Conservation (phyloP, 2,329 filamentous ascomycete genomes). For the Claviceps maximensis region DNA sequence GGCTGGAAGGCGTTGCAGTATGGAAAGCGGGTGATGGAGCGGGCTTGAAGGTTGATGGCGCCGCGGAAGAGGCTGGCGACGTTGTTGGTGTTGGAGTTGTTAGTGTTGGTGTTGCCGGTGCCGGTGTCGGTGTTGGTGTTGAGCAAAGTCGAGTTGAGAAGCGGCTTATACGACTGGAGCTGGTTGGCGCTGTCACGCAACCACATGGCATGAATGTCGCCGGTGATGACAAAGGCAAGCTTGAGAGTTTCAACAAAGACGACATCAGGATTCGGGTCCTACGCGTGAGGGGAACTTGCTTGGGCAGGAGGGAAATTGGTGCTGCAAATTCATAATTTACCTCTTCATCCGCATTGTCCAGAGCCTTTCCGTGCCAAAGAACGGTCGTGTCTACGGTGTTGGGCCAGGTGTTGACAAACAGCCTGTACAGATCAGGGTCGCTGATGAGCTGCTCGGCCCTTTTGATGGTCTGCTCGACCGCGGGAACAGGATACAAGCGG, state of each 20-base stretch:
- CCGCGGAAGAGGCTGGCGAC: slow-evolving; percentile 59
- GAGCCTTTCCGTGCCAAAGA: slow-evolving; percentile 50
- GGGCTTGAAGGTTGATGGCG: slow-evolving; percentile 62
- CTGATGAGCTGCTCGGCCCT: slow-evolving; percentile 55
- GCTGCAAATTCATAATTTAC: slow-evolving; percentile 11
- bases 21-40: slow-evolving; percentile 56
- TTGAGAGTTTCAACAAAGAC: slow-evolving; percentile 12
- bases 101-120: background rate
- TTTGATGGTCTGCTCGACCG: slow-evolving; percentile 61
- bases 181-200: slow-evolving; percentile 77
- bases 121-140: slow-evolving; percentile 23
- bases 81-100: slow-evolving; percentile 7
- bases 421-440: slow-evolving; percentile 60
- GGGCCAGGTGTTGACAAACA: slow-evolving; percentile 62
- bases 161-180: slow-evolving; percentile 57
- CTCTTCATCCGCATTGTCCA: slow-evolving; percentile 47
- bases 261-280: background rate
- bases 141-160: slow-evolving; percentile 39
- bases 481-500: slow-evolving; percentile 65
- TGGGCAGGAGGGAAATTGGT: too few relatives aligned
- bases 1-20: slow-evolving; percentile 96
- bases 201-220: slow-evolving; percentile 90
- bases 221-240: slow-evolving; percentile 71
- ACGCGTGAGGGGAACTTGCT: too few relatives aligned
- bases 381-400: slow-evolving; percentile 66